These are phyloP conservation scores for Phaeosphaeria sp. DNA, from an alignment of 2,329 filamentous ascomycete species.

Conservation along the genomic window DNA sequence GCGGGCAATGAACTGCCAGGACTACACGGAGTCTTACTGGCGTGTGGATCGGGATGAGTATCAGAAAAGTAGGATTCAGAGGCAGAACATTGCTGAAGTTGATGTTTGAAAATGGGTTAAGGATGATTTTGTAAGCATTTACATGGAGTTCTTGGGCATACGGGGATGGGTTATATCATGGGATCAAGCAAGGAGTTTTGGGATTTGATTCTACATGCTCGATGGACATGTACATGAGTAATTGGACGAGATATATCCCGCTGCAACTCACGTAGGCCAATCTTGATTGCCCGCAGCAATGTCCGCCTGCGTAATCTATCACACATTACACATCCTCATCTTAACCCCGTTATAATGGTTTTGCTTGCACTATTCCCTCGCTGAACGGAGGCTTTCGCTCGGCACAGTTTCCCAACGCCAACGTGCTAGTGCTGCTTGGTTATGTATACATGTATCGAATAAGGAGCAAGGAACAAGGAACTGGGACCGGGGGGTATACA, in stretches of 20 bases:
- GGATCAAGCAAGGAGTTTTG: neutral
- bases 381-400: neutral
- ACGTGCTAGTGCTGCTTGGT: neutral
- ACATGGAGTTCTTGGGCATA: neutral
- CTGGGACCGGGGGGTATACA: neutral
- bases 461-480: neutral
- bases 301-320: too few species aligned
- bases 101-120: neutral
- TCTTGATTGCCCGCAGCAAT: too few species aligned
- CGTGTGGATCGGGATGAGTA: slow-evolving; percentile 80
- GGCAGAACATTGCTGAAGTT: slow-evolving; percentile 56
- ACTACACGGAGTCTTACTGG: slow-evolving; percentile 93
- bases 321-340: neutral
- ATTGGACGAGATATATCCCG: neutral
- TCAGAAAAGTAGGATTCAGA: slow-evolving; percentile 87
- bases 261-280: neutral
- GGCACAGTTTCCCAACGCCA: neutral
- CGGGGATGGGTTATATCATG: neutral
- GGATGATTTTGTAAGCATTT: neutral
- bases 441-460: neutral
- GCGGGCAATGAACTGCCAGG: slow-evolving; percentile 88
- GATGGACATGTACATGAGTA: neutral
- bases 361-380: too few species aligned
- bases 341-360: too few species aligned
- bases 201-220: neutral